Percentiles rank a stretch among this genome's conserved stretches.
phyloP scores from a whole-genome alignment of 352 stramenopile genomes.

The Pythium rhizo-oryzae region DNA sequence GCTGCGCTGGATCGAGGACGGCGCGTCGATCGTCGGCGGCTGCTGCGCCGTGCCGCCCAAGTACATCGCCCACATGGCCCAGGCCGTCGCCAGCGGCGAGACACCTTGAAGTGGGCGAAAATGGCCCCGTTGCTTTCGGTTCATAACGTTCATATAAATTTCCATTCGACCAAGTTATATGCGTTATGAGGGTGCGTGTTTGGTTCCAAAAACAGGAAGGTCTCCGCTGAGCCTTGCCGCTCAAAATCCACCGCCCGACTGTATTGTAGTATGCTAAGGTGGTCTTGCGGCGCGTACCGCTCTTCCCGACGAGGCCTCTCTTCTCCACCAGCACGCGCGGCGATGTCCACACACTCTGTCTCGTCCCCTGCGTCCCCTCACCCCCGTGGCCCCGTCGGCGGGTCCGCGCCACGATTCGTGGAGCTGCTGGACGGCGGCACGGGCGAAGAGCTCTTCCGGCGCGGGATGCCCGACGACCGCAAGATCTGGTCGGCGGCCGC shows the following conservation, averaged over 20 bases:
- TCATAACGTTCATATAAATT: conserved; percentile 10
- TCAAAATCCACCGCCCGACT: not conserved
- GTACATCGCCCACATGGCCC: conserved; percentile 63
- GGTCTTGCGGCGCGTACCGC: not conserved
- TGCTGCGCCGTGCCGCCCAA: conserved; percentile 89
- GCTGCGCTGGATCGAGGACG: conserved; percentile 66
- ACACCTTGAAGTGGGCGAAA: conserved; percentile 15
- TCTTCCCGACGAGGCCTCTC: not conserved
- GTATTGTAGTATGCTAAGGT: not conserved
- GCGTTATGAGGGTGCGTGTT: not conserved
- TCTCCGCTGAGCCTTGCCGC: too few relatives aligned
- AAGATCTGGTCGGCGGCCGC: conserved; percentile 87
- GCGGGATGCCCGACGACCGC: conserved; percentile 84
- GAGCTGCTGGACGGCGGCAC: conserved; percentile 88
- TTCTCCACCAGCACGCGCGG: not conserved
- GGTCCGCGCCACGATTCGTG: not conserved
- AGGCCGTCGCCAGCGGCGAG: not conserved
- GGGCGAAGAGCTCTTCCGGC: conserved; percentile 89
- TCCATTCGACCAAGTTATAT: not conserved
- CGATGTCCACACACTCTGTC: not conserved
- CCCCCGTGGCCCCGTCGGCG: too few relatives aligned
- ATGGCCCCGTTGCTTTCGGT: conserved; percentile 1
- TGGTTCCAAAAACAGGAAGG: not conserved
- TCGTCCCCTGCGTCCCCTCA: not conserved
- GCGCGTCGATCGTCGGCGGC: conserved; percentile 82